Conservation (phyloP, 306 rosid species). For the Glycine tomentella region DNA sequence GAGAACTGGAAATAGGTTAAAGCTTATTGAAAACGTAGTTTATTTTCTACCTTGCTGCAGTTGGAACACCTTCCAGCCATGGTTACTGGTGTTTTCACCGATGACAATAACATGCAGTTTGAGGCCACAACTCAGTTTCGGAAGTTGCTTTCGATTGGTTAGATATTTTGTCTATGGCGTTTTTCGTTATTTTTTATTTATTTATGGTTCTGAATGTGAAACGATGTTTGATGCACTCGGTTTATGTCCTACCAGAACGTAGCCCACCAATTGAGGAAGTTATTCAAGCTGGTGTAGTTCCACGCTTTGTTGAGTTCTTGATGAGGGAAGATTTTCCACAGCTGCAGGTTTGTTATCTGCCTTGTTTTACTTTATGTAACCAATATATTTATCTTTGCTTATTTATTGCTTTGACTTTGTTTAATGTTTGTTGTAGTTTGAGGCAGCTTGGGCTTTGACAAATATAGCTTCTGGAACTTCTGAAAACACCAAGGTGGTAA, state of each 20-base stretch:
- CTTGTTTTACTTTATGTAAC: background rate
- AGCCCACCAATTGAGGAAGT: slow-evolving; percentile 95
- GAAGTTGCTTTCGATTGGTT: slow-evolving; percentile 86
- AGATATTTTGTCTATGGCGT: slow-evolving; percentile 36
- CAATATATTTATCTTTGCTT: background rate
- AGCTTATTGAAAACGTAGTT: background rate
- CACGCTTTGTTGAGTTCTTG: slow-evolving; percentile 88
- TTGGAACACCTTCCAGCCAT: slow-evolving; percentile 81
- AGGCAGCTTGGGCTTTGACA: slow-evolving; percentile 94
- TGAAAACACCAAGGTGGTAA: slow-evolving; percentile 88
- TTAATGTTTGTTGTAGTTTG: slow-evolving; percentile 67
- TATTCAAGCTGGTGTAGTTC: slow-evolving; percentile 89
- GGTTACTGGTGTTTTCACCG: slow-evolving; percentile 78
- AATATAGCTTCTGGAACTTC: slow-evolving; percentile 97
- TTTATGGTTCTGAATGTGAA: background rate
- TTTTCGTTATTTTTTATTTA: background rate
- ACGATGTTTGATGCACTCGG: background rate
- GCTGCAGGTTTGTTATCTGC: slow-evolving; percentile 68
- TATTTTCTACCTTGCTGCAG: slow-evolving; percentile 53
- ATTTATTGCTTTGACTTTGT: slow-evolving; percentile 26
- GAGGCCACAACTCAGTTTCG: slow-evolving; percentile 89
- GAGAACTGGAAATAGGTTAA: background rate
- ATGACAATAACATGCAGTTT: slow-evolving; percentile 64
- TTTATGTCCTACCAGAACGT: slow-evolving; percentile 56
- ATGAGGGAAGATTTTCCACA: slow-evolving; percentile 86